Evolutionary conservation across 176 grass and related monocot species (phyloP).

Genomic region (Bolboschoenus planiculmis): DNA sequence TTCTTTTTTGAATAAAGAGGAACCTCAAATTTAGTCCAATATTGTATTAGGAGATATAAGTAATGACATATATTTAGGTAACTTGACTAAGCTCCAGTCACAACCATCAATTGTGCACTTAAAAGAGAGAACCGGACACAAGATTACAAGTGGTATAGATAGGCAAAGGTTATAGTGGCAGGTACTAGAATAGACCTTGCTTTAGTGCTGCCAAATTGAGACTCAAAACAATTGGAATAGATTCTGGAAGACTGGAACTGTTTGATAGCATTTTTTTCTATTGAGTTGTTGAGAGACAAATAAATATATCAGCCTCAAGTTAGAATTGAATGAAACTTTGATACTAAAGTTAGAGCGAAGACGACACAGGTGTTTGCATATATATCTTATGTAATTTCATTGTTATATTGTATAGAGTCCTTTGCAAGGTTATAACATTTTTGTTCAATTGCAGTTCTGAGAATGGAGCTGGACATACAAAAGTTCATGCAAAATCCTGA

Average conservation of each 20-base stretch:
- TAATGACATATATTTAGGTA: background rate
- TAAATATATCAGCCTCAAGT: background rate
- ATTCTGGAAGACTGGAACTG: background rate
- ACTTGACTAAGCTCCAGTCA: background rate
- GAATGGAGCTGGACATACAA: conserved; percentile 93
- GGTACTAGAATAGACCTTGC: background rate
- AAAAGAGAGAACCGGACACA: background rate
- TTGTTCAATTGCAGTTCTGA: conserved; percentile 53
- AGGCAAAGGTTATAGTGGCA: background rate
- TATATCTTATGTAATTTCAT: background rate
- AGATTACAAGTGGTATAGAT: background rate
- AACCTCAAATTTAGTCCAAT: background rate
- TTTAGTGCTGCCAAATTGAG: background rate
- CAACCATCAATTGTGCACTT: background rate
- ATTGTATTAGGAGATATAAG: background rate
- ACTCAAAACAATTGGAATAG: background rate
- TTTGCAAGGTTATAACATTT: conserved; percentile 16
- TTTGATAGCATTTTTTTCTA: background rate
- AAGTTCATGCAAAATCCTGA: conserved; percentile 85
- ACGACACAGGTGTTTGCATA: background rate
- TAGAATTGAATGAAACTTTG: background rate
- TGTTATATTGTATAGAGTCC: background rate
- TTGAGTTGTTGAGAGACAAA: background rate
- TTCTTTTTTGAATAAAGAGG: background rate
- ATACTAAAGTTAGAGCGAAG: background rate